These are phyloP conservation scores for Amanita subjunquillea DNA, from an alignment of 768 basidiomycete genomes.

Conservation along the genomic window DNA sequence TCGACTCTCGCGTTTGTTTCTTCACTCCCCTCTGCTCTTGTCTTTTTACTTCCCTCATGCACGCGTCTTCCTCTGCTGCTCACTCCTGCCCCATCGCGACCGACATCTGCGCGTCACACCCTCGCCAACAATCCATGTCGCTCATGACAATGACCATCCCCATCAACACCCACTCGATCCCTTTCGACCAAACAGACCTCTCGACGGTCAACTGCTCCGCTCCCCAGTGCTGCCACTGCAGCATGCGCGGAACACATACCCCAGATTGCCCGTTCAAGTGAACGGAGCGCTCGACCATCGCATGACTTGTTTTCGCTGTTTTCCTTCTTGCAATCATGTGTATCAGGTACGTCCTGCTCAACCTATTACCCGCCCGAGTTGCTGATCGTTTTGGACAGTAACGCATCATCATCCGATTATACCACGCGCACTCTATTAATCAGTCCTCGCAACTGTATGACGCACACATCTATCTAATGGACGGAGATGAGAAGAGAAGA, in stretches of 20 bases:
- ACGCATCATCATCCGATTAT: slow-evolving; percentile 5
- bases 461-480: slow-evolving; percentile 4
- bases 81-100: slow-evolving; percentile 10
- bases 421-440: slow-evolving; percentile 1
- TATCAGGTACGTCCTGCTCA: slow-evolving; percentile 7
- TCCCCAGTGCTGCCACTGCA: slow-evolving; percentile 76
- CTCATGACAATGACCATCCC: slow-evolving; percentile 2
- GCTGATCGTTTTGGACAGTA: neutral
- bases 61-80: slow-evolving; percentile 8
- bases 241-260: slow-evolving; percentile 51
- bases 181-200: slow-evolving; percentile 15
- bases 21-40: slow-evolving; percentile 11
- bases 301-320: slow-evolving; percentile 4
- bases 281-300: slow-evolving; percentile 7
- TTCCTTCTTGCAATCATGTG: slow-evolving; percentile 6
- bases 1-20: slow-evolving; percentile 9
- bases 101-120: slow-evolving; percentile 7
- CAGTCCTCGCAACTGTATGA: slow-evolving; percentile 3
- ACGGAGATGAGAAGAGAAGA: neutral
- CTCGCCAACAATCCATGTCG: slow-evolving; percentile 4
- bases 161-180: slow-evolving; percentile 8
- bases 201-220: slow-evolving; percentile 38
- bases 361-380: neutral
- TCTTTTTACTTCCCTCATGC: neutral
- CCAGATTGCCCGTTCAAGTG: slow-evolving; percentile 60